These are phyloP conservation scores for Fusarium ambrosium DNA, from an alignment of 2,329 filamentous ascomycete genomes.

Conservation along the genomic window DNA sequence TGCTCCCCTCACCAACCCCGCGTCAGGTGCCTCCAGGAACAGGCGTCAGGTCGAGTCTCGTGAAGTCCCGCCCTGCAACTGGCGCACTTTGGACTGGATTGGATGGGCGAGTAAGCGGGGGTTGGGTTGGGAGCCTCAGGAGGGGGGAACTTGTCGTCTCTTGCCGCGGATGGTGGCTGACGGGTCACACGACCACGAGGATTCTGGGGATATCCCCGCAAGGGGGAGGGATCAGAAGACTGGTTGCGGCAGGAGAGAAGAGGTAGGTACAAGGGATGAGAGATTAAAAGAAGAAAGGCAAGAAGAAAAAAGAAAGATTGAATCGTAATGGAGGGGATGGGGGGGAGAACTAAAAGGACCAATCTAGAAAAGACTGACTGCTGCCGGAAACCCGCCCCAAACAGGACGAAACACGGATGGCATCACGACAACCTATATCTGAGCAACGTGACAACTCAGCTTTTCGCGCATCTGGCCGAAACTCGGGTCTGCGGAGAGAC, in stretches of 20 bases:
- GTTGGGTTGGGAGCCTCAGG: conserved; percentile 25
- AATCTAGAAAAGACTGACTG: conserved; percentile 15
- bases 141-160: conserved; percentile 11
- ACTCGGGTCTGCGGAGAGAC: conserved; percentile 9
- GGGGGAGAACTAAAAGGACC: conserved; percentile 19
- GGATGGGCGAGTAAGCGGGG: conserved; percentile 31
- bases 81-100: background rate
- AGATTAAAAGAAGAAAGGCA: conserved; percentile 3
- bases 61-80: conserved; percentile 10
- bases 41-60: conserved; percentile 27
- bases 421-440: conserved; percentile 4
- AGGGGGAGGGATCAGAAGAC: conserved; percentile 43
- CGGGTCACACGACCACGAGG: conserved; percentile 42
- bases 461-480: background rate
- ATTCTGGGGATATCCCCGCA: conserved; percentile 36
- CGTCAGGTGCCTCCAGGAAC: conserved; percentile 45
- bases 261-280: conserved; percentile 28
- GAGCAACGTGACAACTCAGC: conserved; percentile 19
- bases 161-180: conserved; percentile 30
- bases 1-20: conserved; percentile 28
- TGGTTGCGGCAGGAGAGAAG: conserved; percentile 8
- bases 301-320: conserved; percentile 16
- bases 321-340: conserved; percentile 10
- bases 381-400: conserved; percentile 2
- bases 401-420: background rate